Conservation (phyloP, 768 basidiomycete species). For the Lactarius tabidus region DNA sequence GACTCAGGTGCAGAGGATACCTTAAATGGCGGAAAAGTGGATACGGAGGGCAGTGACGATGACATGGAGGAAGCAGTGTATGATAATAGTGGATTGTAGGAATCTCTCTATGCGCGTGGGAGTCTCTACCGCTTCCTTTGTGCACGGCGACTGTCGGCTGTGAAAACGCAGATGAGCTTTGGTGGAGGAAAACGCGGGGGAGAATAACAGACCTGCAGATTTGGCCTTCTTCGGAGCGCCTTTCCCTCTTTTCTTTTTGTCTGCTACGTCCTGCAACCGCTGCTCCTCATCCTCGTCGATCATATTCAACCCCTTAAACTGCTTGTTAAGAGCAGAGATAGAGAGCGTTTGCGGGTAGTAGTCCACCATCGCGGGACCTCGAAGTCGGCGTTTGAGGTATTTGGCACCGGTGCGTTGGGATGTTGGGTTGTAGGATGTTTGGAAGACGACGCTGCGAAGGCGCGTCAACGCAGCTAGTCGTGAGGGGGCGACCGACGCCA, state of each 20-base stretch:
- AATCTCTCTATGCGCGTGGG: not conserved
- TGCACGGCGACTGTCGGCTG: slow-evolving; percentile 52
- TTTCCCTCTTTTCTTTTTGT: slow-evolving; percentile 71
- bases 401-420: slow-evolving; percentile 84
- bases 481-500: slow-evolving; percentile 42
- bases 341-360: slow-evolving; percentile 74
- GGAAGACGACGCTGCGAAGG: slow-evolving; percentile 71
- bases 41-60: not conserved
- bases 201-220: slow-evolving; percentile 49
- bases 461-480: slow-evolving; percentile 59
- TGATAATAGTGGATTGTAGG: not conserved
- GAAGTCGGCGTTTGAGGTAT: slow-evolving; percentile 76
- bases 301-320: slow-evolving; percentile 36
- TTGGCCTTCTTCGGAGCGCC: slow-evolving; percentile 81
- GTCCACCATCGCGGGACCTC: slow-evolving; percentile 78
- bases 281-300: slow-evolving; percentile 64
- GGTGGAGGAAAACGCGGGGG: not conserved
- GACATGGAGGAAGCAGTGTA: slow-evolving; percentile 15
- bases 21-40: not conserved
- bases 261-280: slow-evolving; percentile 63
- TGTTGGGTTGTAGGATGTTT: slow-evolving; percentile 85
- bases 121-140: slow-evolving; percentile 39
- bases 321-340: slow-evolving; percentile 46
- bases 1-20: not conserved
- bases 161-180: not conserved